Percentiles rank a stretch among this genome's conserved stretches.
Conservation (phyloP, 176 grass and related monocot genomes). For the Ampelocalamus luodianensis region DNA sequence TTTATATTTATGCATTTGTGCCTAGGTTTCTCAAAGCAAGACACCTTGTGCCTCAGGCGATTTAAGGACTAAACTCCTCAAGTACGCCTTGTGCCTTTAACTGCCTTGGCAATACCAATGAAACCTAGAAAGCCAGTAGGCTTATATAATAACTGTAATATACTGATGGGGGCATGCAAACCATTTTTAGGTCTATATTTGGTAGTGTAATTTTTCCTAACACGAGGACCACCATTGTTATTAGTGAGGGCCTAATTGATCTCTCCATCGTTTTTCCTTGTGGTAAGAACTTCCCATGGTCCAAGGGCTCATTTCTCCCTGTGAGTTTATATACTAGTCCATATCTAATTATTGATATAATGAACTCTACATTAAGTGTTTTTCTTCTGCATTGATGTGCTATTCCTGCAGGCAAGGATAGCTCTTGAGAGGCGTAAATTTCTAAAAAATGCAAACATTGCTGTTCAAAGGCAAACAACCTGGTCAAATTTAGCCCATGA, state of each 20-base stretch:
- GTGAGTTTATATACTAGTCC: constrained; percentile 10
- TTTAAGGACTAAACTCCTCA: too few species aligned
- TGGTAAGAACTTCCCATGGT: neutral
- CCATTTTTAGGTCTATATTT: neutral
- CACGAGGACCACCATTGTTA: neutral
- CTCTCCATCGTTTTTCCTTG: neutral
- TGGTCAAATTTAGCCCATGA: constrained; percentile 99
- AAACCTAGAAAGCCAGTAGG: neutral
- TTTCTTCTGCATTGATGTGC: constrained; percentile 26
- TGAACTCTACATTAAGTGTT: constrained; percentile 13
- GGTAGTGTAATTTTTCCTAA: constrained; percentile 2
- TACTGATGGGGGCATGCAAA: neutral
- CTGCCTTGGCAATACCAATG: neutral
- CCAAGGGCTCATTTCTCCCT: neutral
- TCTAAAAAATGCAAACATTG: constrained; percentile 91
- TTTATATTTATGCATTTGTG: too few species aligned
- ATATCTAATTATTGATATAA: neutral
- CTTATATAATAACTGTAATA: neutral
- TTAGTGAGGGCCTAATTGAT: neutral
- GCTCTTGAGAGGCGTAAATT: constrained; percentile 96
- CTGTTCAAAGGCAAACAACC: constrained; percentile 84
- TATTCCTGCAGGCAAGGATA: constrained; percentile 84
- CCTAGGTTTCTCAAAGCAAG: too few species aligned
- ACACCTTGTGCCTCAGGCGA: too few species aligned
- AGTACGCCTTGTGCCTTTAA: too few species aligned